Evolutionary conservation across 805 yeast genomes (phyloP).

Genomic region (Candida dajiaensis): DNA sequence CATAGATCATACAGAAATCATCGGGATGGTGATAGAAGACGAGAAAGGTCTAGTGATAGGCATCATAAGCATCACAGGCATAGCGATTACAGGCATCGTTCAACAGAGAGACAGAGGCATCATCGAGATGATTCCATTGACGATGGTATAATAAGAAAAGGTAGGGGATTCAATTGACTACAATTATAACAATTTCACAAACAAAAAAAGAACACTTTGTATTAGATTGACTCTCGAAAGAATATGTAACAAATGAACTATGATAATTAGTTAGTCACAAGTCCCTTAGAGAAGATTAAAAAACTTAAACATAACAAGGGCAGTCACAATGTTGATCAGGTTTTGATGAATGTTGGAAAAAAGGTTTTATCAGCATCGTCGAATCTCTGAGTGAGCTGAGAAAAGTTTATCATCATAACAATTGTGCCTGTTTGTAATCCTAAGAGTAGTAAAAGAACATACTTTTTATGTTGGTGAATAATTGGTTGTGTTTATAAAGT

Average conservation of each 20-base stretch:
- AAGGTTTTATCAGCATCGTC: conserved; percentile 13
- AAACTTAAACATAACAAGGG: not conserved
- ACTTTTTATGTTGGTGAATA: not conserved
- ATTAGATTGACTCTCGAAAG: not conserved
- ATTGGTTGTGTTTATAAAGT: not conserved
- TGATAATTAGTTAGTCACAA: not conserved
- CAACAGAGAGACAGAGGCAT: not conserved
- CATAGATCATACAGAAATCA: not conserved
- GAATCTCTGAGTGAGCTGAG: conserved; percentile 17
- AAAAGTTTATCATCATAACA: conserved; percentile 13
- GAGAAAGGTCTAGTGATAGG: not conserved
- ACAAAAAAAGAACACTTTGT: not conserved
- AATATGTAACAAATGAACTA: not conserved
- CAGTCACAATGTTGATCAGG: conserved; percentile 6
- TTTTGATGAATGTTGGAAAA: conserved; percentile 20
- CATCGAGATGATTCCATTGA: no score
- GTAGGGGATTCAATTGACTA: not conserved
- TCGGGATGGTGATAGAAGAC: not conserved
- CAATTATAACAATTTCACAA: not conserved
- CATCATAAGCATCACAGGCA: not conserved
- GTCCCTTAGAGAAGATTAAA: not conserved
- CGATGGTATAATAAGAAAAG: not conserved
- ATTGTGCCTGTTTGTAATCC: not conserved
- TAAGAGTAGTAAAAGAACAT: not conserved
- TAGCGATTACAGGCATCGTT: not conserved